phyloP scores from a whole-genome alignment of 495 filamentous ascomycete genomes.

The Aspergillus cristatus region DNA sequence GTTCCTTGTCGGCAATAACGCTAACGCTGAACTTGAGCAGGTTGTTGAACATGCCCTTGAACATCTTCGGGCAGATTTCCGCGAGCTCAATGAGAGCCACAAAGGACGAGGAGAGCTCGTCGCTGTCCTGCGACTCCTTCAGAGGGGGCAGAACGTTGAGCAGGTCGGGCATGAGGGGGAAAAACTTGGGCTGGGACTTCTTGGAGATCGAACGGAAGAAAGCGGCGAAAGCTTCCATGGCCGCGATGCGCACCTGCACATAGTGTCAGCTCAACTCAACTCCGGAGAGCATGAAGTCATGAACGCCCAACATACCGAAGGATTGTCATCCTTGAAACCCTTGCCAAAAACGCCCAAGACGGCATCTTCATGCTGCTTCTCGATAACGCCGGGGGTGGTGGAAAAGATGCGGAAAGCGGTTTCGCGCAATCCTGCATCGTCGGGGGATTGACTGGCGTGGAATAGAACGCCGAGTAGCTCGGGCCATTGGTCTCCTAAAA shows the following conservation, averaged over 20 bases:
- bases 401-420: constrained; percentile 89
- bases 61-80: constrained; percentile 90
- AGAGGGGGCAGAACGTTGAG: constrained; percentile 89
- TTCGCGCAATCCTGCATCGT: constrained; percentile 67
- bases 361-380: constrained; percentile 84
- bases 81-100: constrained; percentile 88
- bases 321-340: constrained; percentile 84
- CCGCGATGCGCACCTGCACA: constrained; percentile 71
- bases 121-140: constrained; percentile 80
- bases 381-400: constrained; percentile 91
- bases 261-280: constrained; percentile 4
- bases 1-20: constrained; percentile 91
- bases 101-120: constrained; percentile 80
- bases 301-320: constrained; percentile 45
- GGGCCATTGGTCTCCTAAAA: constrained; percentile 73
- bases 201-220: constrained; percentile 88
- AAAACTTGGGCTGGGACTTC: constrained; percentile 81
- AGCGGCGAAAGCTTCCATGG: constrained; percentile 92
- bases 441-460: constrained; percentile 72
- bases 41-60: constrained; percentile 81
- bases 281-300: not conserved
- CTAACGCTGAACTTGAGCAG: constrained; percentile 86
- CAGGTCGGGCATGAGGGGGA: constrained; percentile 72
- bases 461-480: constrained; percentile 83
- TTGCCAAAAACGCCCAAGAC: constrained; percentile 77